Conservation (phyloP, 192 early-diverging fungal genomes). For the Coemansia sp. region DNA sequence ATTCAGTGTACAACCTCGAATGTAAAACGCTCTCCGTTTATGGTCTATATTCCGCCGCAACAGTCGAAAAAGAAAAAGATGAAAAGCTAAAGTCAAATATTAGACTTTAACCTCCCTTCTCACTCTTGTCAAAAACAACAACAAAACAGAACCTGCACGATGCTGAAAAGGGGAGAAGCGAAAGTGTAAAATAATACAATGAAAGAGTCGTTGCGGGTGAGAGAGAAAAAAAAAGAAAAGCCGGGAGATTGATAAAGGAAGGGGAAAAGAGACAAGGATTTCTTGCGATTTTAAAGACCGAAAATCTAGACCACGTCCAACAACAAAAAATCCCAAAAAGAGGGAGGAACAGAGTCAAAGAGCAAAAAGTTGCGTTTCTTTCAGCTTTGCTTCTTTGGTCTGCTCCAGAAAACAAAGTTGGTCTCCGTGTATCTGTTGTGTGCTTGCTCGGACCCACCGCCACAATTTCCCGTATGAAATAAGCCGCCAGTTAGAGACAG, state of each 20-base stretch:
- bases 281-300: neutral
- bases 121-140: neutral
- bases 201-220: neutral
- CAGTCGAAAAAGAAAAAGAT: neutral
- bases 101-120: neutral
- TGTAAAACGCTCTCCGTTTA: neutral
- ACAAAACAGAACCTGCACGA: neutral
- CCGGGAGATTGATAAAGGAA: constrained; percentile 5
- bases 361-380: neutral
- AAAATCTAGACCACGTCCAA: constrained; percentile 8
- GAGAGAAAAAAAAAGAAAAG: constrained; percentile 10
- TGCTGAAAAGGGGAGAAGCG: neutral
- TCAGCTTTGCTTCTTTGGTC: too few relatives aligned
- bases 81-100: neutral
- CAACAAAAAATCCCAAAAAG: neutral
- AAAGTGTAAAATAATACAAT: neutral
- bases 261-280: constrained; percentile 6
- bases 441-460: neutral
- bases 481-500: neutral
- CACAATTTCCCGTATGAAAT: neutral
- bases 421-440: neutral
- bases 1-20: neutral
- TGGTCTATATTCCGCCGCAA: neutral
- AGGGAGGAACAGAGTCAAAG: neutral
- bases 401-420: too few relatives aligned